Base-by-base conservation (phyloP, 306 rosid species). In the Citrullus colocynthis region DNA sequence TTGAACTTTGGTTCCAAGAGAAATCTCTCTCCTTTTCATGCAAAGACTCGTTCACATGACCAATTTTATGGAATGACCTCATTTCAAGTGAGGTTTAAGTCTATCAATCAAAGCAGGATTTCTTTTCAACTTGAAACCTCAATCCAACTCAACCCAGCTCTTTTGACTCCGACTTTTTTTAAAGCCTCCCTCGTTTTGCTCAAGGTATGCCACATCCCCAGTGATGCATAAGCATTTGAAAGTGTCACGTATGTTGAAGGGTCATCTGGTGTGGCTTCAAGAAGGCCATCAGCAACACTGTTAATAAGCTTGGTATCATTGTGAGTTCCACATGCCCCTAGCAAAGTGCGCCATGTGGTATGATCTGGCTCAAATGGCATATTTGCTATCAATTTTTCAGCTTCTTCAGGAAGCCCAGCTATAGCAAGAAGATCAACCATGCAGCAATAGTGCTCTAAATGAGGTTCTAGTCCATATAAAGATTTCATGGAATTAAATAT, bases 61-160 rank as follows among this genome's bases (percentile, higher is more conserved):
- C 77, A 30, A 73, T 30, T 16, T 58, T 44, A 49, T 51, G 77
- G 13, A 45, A 73, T 49, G 44, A 30, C 44, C 12, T 71, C 58
- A 24, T 45, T 71, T 28, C 75, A 70, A 70, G 21, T 13, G 41
- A 71, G 58, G 41, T 45, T 20, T 44, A 70, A 67, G 17, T 32
- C 74, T 67, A 20, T 41, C 17, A 67, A 41, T 48, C 54, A 48
- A 48, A 48, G 9, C 54, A 48, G 3, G 17, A 48, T 48, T 48
- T 12, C 5, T 89, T 73, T 80, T 90, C 89, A 90, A 78, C 82
- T 80, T 56, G 87, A 75, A 81, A 85, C 84, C 87, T 90, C 94
- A 80, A 94, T 89, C 97, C 98, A 93, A 85, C 97, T 91, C 86
- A 87, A 90, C 66, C 97, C 98, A 56, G 88, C 93, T 80, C 78